Evolutionary conservation across 768 basidiomycete genomes (phyloP).

Genomic region (Fomitopsis pulvina): DNA sequence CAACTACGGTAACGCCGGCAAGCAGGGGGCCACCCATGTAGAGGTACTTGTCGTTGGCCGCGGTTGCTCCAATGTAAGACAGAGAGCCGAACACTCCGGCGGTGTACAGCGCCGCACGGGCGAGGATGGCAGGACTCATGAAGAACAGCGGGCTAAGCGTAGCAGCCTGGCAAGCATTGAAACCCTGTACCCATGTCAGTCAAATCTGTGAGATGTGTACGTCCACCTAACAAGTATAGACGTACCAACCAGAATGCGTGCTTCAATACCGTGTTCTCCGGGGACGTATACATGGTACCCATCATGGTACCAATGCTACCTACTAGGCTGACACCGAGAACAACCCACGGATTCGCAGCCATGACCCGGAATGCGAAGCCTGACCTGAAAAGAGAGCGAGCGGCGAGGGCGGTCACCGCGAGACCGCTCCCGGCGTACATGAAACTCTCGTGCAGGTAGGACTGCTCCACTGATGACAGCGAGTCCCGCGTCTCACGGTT

Average conservation of each 20-base stretch:
- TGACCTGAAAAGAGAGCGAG: constrained; percentile 67
- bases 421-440: constrained; percentile 82
- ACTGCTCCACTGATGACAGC: constrained; percentile 54
- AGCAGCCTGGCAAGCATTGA: constrained; percentile 82
- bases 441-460: constrained; percentile 71
- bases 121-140: constrained; percentile 76
- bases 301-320: constrained; percentile 84
- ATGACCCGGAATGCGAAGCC: constrained; percentile 68
- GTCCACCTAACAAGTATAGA: too few relatives aligned
- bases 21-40: constrained; percentile 85
- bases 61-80: constrained; percentile 85
- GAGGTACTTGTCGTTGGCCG: constrained; percentile 77
- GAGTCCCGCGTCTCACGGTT: constrained; percentile 77
- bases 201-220: constrained; percentile 3
- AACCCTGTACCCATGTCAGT: constrained; percentile 41
- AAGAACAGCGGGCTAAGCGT: constrained; percentile 88
- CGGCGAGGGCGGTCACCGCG: constrained; percentile 68
- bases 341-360: constrained; percentile 83
- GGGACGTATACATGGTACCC: constrained; percentile 72
- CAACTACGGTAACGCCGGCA: constrained; percentile 85
- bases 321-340: constrained; percentile 73
- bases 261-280: constrained; percentile 70
- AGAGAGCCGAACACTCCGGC: constrained; percentile 81
- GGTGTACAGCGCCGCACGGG: constrained; percentile 85
- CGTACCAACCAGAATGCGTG: constrained; percentile 76